phyloP scores from a whole-genome alignment of 2,329 filamentous ascomycete genomes.

The Paracorniculantispora psalliotae region DNA sequence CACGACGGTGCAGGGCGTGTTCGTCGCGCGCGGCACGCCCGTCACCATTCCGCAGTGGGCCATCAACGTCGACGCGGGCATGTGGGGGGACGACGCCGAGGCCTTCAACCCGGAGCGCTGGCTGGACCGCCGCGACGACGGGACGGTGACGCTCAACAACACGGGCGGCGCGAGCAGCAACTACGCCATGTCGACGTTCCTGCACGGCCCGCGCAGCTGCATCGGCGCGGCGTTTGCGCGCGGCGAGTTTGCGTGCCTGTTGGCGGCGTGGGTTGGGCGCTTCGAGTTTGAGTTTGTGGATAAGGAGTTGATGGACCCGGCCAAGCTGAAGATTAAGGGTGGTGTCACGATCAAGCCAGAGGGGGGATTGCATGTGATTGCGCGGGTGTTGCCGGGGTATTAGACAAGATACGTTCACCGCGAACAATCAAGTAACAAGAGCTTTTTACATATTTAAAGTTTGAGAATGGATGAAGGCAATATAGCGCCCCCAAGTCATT shows the following conservation, averaged over 20 bases:
- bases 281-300: slow-evolving; percentile 60
- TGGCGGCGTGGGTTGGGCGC: slow-evolving; percentile 70
- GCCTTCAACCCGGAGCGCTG: slow-evolving; percentile 78
- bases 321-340: slow-evolving; percentile 61
- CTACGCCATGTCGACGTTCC: slow-evolving; percentile 74
- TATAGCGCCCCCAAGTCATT: too few relatives aligned
- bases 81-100: slow-evolving; percentile 74
- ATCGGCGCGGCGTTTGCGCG: slow-evolving; percentile 79
- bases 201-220: slow-evolving; percentile 81
- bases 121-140: slow-evolving; percentile 44
- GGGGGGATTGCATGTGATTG: slow-evolving; percentile 64
- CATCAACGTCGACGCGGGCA: slow-evolving; percentile 60
- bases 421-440: too few relatives aligned
- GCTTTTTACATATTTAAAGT: too few relatives aligned
- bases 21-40: slow-evolving; percentile 65
- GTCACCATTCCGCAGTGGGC: slow-evolving; percentile 62
- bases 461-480: too few relatives aligned
- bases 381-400: slow-evolving; percentile 63
- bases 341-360: slow-evolving; percentile 68
- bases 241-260: slow-evolving; percentile 77
- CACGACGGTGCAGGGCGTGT: slow-evolving; percentile 59
- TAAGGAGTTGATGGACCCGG: slow-evolving; percentile 60
- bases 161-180: slow-evolving; percentile 67
- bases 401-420: too few relatives aligned
- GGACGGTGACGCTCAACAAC: slow-evolving; percentile 20